These are phyloP conservation scores for Erythrobasidium yunnanense DNA, from an alignment of 768 basidiomycete species.

Conservation along the genomic window DNA sequence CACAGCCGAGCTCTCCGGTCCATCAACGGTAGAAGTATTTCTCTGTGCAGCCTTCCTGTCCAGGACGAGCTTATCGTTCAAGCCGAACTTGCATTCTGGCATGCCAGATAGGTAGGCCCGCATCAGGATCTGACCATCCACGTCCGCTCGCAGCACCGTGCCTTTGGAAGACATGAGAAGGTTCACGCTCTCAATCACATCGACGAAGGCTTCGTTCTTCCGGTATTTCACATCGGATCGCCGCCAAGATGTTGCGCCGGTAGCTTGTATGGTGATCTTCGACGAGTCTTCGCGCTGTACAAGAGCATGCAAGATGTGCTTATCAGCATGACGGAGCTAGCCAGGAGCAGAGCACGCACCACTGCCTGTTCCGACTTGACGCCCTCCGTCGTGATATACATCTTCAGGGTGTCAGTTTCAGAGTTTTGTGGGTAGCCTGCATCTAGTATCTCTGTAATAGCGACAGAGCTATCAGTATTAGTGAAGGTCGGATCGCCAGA, in stretches of 20 bases:
- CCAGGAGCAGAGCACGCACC: constrained; percentile 46
- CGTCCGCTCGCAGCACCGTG: constrained; percentile 81
- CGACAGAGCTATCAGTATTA: not conserved
- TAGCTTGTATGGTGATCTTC: constrained; percentile 93
- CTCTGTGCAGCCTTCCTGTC: constrained; percentile 53
- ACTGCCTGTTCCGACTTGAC: constrained; percentile 75
- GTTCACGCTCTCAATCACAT: constrained; percentile 94
- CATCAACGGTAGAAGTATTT: constrained; percentile 26
- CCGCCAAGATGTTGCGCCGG: constrained; percentile 91
- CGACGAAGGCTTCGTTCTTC: constrained; percentile 99
- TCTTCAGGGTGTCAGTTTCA: constrained; percentile 92
- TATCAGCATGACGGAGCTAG: too few relatives aligned
- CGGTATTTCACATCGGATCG: constrained; percentile 93
- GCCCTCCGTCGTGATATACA: constrained; percentile 95
- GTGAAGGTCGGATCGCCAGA: not conserved
- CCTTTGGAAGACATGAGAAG: constrained; percentile 97
- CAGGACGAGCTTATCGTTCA: constrained; percentile 95
- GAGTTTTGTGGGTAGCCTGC: constrained; percentile 99
- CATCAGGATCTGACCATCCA: constrained; percentile 97
- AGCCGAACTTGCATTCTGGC: constrained; percentile 96
- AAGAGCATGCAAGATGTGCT: not conserved
- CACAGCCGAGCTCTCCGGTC: constrained; percentile 52
- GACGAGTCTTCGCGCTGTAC: constrained; percentile 77
- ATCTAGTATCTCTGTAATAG: constrained; percentile 76
- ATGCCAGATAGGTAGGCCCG: constrained; percentile 91